Evolutionary conservation across 192 early-diverging fungal species (phyloP).

Genomic region (Martensiomyces pterosporus): DNA sequence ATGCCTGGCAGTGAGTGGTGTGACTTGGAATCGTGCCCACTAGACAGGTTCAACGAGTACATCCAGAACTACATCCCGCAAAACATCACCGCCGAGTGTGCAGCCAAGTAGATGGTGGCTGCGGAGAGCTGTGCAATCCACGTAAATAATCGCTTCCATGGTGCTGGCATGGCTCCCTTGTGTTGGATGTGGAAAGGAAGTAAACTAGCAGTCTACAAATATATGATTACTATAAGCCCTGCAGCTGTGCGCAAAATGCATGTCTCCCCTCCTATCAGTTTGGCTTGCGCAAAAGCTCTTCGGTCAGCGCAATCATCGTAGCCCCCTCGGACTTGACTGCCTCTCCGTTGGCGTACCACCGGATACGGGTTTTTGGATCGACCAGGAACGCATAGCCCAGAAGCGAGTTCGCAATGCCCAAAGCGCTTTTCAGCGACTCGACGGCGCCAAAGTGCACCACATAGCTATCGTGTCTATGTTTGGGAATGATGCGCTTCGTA

Average conservation of each 20-base stretch:
- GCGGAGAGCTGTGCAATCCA: too few relatives aligned
- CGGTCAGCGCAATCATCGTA: slow-evolving; percentile 32
- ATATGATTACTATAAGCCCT: too few relatives aligned
- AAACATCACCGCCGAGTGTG: slow-evolving; percentile 38
- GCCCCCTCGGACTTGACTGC: slow-evolving; percentile 29
- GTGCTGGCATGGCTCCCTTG: too few relatives aligned
- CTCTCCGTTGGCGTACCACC: slow-evolving; percentile 53
- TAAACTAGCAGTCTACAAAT: too few relatives aligned
- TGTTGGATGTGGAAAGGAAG: too few relatives aligned
- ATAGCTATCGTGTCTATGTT: slow-evolving; percentile 22
- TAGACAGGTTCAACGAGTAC: slow-evolving; percentile 30
- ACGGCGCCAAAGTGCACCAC: slow-evolving; percentile 46
- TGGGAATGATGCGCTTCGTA: slow-evolving; percentile 23
- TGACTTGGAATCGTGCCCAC: slow-evolving; percentile 44
- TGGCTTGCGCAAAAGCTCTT: slow-evolving; percentile 19
- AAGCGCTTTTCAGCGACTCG: slow-evolving; percentile 26
- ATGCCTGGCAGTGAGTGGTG: slow-evolving; percentile 28
- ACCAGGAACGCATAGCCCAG: slow-evolving; percentile 50
- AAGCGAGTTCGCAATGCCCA: slow-evolving; percentile 49
- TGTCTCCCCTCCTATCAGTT: too few relatives aligned
- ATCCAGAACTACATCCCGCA: slow-evolving; percentile 30
- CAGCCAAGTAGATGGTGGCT: too few relatives aligned
- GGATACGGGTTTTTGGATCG: slow-evolving; percentile 31
- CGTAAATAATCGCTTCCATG: too few relatives aligned
- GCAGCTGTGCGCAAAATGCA: too few relatives aligned